These are phyloP conservation scores for Bidens hawaiensis DNA, from an alignment of 140 eudicot species.

Conservation along the genomic window DNA sequence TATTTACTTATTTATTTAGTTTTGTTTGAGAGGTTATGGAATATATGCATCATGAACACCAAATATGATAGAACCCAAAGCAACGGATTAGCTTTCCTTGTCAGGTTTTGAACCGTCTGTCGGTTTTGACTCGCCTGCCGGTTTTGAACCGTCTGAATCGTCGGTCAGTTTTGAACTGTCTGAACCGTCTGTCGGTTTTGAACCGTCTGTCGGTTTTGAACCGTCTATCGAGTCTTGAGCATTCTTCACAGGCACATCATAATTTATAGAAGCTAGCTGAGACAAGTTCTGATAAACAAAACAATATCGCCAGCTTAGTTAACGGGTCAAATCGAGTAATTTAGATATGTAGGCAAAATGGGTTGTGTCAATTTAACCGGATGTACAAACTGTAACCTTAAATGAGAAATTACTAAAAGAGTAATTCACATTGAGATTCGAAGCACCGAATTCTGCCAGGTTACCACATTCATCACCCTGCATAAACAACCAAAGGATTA, in stretches of 20 bases:
- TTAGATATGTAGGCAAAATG: background rate
- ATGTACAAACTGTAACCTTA: slow-evolving; percentile 43
- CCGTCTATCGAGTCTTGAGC: slow-evolving; percentile 57
- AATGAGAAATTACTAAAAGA: slow-evolving; percentile 96
- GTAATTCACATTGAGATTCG: slow-evolving; percentile 49
- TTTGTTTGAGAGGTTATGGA: background rate
- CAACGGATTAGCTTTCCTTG: slow-evolving; percentile 1
- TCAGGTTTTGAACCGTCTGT: no score
- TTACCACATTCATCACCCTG: slow-evolving; percentile 95
- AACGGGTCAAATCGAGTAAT: background rate
- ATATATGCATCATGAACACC: background rate
- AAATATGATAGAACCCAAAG: background rate
- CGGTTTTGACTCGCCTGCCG: no score
- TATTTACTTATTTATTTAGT: background rate
- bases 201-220: slow-evolving; percentile 41
- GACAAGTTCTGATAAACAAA: slow-evolving; percentile 70
- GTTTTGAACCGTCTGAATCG: no score
- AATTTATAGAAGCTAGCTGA: slow-evolving; percentile 89
- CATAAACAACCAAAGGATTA: slow-evolving; percentile 17
- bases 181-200: no score
- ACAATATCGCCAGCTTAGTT: background rate
- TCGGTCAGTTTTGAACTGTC: no score
- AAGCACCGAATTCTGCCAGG: slow-evolving; percentile 67
- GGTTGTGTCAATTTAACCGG: background rate
- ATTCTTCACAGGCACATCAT: slow-evolving; percentile 70